Conservation (phyloP, 192 early-diverging fungal species). For the Coemansia sp. region DNA sequence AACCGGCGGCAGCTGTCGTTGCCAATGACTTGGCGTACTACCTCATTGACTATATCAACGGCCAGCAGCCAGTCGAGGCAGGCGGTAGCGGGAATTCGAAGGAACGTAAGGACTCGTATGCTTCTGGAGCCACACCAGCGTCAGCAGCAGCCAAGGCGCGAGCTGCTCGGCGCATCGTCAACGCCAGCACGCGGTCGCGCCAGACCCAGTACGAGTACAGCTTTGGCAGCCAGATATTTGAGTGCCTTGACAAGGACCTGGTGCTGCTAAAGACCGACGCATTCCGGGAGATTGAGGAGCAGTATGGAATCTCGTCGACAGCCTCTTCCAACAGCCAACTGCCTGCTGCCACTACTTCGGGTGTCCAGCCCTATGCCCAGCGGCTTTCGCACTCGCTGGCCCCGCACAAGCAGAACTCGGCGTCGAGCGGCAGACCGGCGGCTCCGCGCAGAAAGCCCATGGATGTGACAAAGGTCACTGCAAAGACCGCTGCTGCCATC, state of each 20-base stretch:
- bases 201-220: conserved; percentile 54
- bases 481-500: conserved; percentile 41
- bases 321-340: neutral
- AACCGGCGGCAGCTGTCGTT: neutral
- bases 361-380: neutral
- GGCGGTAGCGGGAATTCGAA: neutral
- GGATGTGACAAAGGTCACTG: conserved; percentile 37
- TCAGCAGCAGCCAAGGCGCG: neutral
- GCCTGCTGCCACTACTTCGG: neutral
- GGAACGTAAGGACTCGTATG: conserved; percentile 1
- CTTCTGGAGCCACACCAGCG: neutral
- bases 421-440: neutral
- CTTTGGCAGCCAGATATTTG: conserved; percentile 52
- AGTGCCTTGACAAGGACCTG: conserved; percentile 42
- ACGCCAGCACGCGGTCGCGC: conserved; percentile 38
- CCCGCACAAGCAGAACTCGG: neutral
- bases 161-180: conserved; percentile 38
- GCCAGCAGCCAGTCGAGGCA: neutral
- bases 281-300: conserved; percentile 22
- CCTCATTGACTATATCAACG: conserved; percentile 48
- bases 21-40: conserved; percentile 40
- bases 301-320: neutral
- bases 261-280: conserved; percentile 41
- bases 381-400: neutral
- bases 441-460: conserved; percentile 19